Evolutionary conservation across 2,329 filamentous ascomycete species (phyloP).

Genomic region (Aspergillus clavatus): DNA sequence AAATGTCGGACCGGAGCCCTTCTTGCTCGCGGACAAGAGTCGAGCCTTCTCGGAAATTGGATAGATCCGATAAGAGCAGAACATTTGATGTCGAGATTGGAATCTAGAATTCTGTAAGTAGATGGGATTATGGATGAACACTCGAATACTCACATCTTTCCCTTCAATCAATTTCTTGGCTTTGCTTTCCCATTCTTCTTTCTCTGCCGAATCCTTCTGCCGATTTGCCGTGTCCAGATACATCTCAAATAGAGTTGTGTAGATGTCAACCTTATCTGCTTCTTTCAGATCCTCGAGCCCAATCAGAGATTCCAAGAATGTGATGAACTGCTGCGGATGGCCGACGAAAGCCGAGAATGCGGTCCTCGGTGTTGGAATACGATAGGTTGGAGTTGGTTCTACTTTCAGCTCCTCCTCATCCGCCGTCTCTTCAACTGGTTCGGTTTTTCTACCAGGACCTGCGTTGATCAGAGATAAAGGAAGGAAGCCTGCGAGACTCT

Average conservation of each 20-base stretch:
- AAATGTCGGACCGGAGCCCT: slow-evolving; percentile 88
- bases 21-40: slow-evolving; percentile 91
- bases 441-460: slow-evolving; percentile 41
- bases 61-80: slow-evolving; percentile 83
- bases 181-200: slow-evolving; percentile 80
- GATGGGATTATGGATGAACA: neutral
- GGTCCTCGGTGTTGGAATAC: slow-evolving; percentile 73
- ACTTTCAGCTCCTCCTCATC: slow-evolving; percentile 17
- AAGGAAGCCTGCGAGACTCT: slow-evolving; percentile 77
- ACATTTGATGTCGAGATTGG: slow-evolving; percentile 95
- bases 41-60: slow-evolving; percentile 83
- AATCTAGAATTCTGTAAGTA: slow-evolving; percentile 36
- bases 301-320: slow-evolving; percentile 85
- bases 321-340: slow-evolving; percentile 84
- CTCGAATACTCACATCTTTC: slow-evolving; percentile 53
- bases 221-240: slow-evolving; percentile 84
- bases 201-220: slow-evolving; percentile 60
- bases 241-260: slow-evolving; percentile 96
- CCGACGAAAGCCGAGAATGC: slow-evolving; percentile 97
- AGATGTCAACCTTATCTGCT: slow-evolving; percentile 76
- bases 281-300: slow-evolving; percentile 65
- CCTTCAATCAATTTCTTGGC: slow-evolving; percentile 84
- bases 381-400: slow-evolving; percentile 58
- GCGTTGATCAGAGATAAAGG: slow-evolving; percentile 81
- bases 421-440: slow-evolving; percentile 24